These are phyloP conservation scores for Oxyria digyna DNA, from an alignment of 148 eudicot genomes.

Conservation along the genomic window DNA sequence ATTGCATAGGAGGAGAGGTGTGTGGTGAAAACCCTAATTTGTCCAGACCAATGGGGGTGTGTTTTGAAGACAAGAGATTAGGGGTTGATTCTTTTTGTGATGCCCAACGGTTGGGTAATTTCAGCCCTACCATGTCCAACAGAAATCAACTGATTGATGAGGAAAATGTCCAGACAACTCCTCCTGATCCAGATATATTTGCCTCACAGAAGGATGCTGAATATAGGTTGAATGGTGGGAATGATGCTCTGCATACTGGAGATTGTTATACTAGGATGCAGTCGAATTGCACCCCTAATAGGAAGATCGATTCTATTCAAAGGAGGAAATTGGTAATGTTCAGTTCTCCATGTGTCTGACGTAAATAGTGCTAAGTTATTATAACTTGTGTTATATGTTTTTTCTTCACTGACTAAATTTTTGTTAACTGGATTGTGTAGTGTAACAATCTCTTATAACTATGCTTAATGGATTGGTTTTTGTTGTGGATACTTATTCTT, in stretches of 20 bases:
- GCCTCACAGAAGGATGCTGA: conserved; percentile 5
- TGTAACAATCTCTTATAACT: not conserved
- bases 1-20: not conserved
- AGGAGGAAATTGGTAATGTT: conserved; percentile 19
- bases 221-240: not conserved
- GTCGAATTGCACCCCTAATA: not conserved
- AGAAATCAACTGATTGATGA: conserved; percentile 1
- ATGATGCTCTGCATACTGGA: conserved; percentile 1
- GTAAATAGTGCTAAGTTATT: not conserved
- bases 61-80: not conserved
- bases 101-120: conserved; percentile 3
- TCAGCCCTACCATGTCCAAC: conserved; percentile 13
- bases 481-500: not conserved
- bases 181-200: conserved; percentile 30
- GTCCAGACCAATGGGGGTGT: not conserved
- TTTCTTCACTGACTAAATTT: not conserved
- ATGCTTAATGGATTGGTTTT: not conserved
- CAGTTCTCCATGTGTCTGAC: not conserved
- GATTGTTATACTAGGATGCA: conserved; percentile 9
- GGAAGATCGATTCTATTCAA: conserved; percentile 5
- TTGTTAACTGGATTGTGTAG: not conserved
- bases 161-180: conserved; percentile 34
- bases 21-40: conserved; percentile 13
- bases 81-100: conserved; percentile 12
- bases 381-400: too few species aligned